Conservation (phyloP, 2,329 filamentous ascomycete genomes). For the Coleophoma cylindrospora region DNA sequence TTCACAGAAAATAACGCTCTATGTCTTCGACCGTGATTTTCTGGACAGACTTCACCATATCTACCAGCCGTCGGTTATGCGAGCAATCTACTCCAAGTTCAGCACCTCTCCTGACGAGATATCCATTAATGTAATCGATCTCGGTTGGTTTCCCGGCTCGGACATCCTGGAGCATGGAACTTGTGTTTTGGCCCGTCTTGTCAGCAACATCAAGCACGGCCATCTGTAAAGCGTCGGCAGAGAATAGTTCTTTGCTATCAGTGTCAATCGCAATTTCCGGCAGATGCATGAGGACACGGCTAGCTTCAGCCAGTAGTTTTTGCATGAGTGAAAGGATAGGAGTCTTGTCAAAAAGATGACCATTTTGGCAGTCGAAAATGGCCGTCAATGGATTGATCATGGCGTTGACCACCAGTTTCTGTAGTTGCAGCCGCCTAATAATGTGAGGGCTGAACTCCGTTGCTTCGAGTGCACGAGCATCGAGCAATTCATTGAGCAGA, state of each 20-base stretch:
- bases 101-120: slow-evolving; percentile 31
- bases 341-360: slow-evolving; percentile 60
- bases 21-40: slow-evolving; percentile 28
- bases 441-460: slow-evolving; percentile 34
- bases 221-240: slow-evolving; percentile 28
- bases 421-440: slow-evolving; percentile 63
- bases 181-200: slow-evolving; percentile 48
- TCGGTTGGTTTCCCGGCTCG: slow-evolving; percentile 46
- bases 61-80: slow-evolving; percentile 36
- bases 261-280: slow-evolving; percentile 38
- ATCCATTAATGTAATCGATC: slow-evolving; percentile 55
- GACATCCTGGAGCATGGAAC: slow-evolving; percentile 60
- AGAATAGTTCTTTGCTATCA: slow-evolving; percentile 3
- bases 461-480: slow-evolving; percentile 38
- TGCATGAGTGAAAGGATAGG: slow-evolving; percentile 57
- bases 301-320: slow-evolving; percentile 68
- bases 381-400: slow-evolving; percentile 84
- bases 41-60: slow-evolving; percentile 34
- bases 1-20: slow-evolving; percentile 4
- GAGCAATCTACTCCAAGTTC: slow-evolving; percentile 27
- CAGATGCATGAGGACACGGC: slow-evolving; percentile 57
- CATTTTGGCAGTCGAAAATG: slow-evolving; percentile 72
- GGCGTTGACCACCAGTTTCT: slow-evolving; percentile 79
- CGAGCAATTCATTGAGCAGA: slow-evolving; percentile 35
- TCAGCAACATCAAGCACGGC: slow-evolving; percentile 42